A percentile compares a stretch with the other conserved stretches of the same genome.
phyloP scores from a whole-genome alignment of 768 basidiomycete genomes.

The Wakefieldia striispora region DNA sequence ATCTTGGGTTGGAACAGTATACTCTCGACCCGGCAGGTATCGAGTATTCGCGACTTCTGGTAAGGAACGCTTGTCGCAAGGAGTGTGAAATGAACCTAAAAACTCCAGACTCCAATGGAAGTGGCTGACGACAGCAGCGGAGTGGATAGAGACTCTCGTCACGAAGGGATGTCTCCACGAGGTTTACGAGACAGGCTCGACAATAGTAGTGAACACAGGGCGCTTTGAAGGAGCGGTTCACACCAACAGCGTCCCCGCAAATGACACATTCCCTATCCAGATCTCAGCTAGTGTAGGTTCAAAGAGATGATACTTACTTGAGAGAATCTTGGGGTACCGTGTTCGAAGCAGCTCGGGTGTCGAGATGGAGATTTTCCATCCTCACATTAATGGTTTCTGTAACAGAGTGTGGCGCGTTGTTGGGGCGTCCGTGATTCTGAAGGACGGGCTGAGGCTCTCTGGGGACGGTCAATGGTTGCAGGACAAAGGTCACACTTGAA shows the following conservation, averaged over 20 bases:
- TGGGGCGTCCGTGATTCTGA: not conserved
- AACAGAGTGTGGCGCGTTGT: not conserved
- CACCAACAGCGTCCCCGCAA: slow-evolving; percentile 37
- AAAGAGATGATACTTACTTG: slow-evolving; percentile 2
- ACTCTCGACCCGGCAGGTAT: slow-evolving; percentile 42
- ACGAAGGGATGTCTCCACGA: slow-evolving; percentile 40
- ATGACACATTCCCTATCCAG: slow-evolving; percentile 34
- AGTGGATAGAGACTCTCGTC: slow-evolving; percentile 55
- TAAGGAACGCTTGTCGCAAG: slow-evolving; percentile 34
- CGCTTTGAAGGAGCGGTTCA: slow-evolving; percentile 31
- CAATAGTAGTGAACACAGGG: slow-evolving; percentile 51
- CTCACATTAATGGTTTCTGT: not conserved
- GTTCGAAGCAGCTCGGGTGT: not conserved
- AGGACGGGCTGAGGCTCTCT: slow-evolving; percentile 1
- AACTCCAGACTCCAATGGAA: slow-evolving; percentile 29
- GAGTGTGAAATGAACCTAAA: slow-evolving; percentile 28
- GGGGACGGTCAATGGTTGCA: slow-evolving; percentile 1
- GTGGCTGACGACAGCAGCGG: slow-evolving; percentile 44
- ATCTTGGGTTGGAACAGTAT: slow-evolving; percentile 48
- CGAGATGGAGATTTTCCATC: slow-evolving; percentile 3
- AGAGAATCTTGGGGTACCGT: not conserved
- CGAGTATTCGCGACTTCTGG: slow-evolving; percentile 47
- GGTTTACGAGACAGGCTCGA: slow-evolving; percentile 38
- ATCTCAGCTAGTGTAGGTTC: not conserved
- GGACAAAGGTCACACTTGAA: not conserved